These are phyloP conservation scores for Lotmaria passim DNA, from an alignment of 208 protist genomes.

Conservation along the genomic window DNA sequence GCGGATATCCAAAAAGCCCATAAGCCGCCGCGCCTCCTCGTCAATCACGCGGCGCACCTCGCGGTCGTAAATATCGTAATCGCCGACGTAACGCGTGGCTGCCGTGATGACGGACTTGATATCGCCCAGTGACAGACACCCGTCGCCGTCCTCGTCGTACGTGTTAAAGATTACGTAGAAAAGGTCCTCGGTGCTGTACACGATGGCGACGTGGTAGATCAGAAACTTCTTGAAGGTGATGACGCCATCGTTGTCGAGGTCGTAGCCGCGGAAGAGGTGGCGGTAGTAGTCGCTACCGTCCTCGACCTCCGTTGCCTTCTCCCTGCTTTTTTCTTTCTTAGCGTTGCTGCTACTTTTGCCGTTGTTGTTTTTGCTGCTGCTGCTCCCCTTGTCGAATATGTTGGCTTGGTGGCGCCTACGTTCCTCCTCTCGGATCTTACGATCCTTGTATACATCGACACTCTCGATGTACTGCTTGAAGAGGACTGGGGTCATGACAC, in stretches of 20 bases:
- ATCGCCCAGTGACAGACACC: conserved; percentile 85
- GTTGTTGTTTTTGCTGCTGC: neutral
- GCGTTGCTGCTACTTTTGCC: neutral
- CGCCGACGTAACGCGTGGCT: conserved; percentile 88
- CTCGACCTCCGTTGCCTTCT: neutral
- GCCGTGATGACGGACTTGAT: conserved; percentile 89
- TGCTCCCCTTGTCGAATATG: conserved; percentile 11
- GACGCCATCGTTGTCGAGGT: conserved; percentile 83
- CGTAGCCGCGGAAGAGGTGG: conserved; percentile 89
- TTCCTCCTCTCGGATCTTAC: conserved; percentile 41
- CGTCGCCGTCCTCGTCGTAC: conserved; percentile 93
- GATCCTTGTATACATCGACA: conserved; percentile 82
- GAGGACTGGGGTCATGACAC: conserved; percentile 73
- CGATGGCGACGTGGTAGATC: conserved; percentile 85
- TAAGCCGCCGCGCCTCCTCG: conserved; percentile 80
- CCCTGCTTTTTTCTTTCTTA: neutral
- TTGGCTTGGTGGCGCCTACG: conserved; percentile 12
- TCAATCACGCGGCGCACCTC: conserved; percentile 83
- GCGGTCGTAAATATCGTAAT: conserved; percentile 77
- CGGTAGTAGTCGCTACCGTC: conserved; percentile 66
- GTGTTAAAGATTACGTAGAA: conserved; percentile 91
- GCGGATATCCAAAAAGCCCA: conserved; percentile 84
- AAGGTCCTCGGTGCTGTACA: conserved; percentile 90
- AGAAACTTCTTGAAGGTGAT: conserved; percentile 93
- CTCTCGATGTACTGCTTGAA: conserved; percentile 89